Conservation (phyloP, 352 stramenopile species). For the Globisporangium polare region DNA sequence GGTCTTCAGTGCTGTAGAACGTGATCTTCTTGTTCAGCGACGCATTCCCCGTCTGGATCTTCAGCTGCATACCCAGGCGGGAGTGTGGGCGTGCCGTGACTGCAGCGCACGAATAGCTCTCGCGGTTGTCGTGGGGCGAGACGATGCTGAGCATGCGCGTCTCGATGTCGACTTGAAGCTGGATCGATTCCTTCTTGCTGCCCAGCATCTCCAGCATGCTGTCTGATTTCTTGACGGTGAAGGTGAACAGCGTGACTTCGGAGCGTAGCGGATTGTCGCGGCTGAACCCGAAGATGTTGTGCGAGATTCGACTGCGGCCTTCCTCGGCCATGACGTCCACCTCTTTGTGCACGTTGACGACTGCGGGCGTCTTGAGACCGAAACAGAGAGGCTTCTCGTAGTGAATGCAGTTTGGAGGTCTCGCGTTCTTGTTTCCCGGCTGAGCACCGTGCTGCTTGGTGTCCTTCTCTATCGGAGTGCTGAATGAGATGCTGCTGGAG, state of each 20-base stretch:
- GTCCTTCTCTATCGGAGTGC: no score
- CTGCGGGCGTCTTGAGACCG: conserved; percentile 23
- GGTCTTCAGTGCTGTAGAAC: conserved; percentile 80
- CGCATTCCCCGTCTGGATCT: conserved; percentile 3
- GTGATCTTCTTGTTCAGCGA: conserved; percentile 79
- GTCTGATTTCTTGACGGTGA: conserved; percentile 86
- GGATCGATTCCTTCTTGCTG: conserved; percentile 79
- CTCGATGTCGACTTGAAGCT: conserved; percentile 80
- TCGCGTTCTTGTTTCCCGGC: no score
- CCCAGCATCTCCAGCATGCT: conserved; percentile 77
- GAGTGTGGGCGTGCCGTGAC: neutral
- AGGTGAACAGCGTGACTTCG: conserved; percentile 80
- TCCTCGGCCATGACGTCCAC: conserved; percentile 57
- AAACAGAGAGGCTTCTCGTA: conserved; percentile 34
- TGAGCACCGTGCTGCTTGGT: no score
- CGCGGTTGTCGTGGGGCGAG: conserved; percentile 17
- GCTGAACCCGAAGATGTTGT: conserved; percentile 80
- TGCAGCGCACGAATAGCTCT: neutral
- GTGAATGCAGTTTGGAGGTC: no score
- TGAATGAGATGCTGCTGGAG: no score
- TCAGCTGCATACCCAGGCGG: neutral
- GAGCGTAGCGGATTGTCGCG: conserved; percentile 40
- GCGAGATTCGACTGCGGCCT: conserved; percentile 56
- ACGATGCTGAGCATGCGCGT: conserved; percentile 82
- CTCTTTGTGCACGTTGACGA: conserved; percentile 27